These are phyloP conservation scores for Fusarium sp. DNA, from an alignment of 2,329 filamentous ascomycete species.

Conservation along the genomic window DNA sequence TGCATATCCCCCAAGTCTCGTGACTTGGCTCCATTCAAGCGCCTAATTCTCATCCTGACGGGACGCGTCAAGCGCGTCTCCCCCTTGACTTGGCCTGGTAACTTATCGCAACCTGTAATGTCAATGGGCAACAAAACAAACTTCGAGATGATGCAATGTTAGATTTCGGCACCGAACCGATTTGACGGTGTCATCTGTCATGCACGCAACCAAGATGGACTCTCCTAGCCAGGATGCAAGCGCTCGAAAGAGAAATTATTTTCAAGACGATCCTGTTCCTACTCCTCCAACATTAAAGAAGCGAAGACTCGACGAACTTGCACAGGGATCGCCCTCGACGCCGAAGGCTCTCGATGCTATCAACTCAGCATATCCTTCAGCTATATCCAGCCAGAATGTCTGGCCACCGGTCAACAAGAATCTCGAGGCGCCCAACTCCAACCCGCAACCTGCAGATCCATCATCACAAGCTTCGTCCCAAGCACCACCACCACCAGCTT, in stretches of 20 bases:
- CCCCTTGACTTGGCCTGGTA: constrained; percentile 11
- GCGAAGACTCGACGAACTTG: constrained; percentile 44
- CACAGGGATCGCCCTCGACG: constrained; percentile 40
- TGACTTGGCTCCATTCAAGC: constrained; percentile 1
- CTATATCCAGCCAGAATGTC: constrained; percentile 36
- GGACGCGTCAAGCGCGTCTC: constrained; percentile 43
- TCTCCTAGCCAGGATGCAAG: constrained; percentile 27
- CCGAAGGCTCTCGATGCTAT: constrained; percentile 46
- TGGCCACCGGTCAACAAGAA: constrained; percentile 17
- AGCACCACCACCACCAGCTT: constrained; percentile 14
- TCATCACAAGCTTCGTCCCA: constrained; percentile 19
- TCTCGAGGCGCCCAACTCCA: not conserved
- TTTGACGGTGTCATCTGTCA: not conserved
- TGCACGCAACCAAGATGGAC: constrained; percentile 38
- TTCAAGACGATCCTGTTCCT: constrained; percentile 36
- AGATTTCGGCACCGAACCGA: not conserved
- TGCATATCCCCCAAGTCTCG: constrained; percentile 6
- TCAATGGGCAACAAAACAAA: constrained; percentile 16
- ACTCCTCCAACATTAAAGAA: constrained; percentile 46
- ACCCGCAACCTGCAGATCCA: constrained; percentile 5
- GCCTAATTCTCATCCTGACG: constrained; percentile 31
- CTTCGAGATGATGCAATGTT: constrained; percentile 24
- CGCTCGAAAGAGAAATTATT: constrained; percentile 38
- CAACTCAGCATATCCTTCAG: constrained; percentile 45
- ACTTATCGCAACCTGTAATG: constrained; percentile 1